Percentiles rank a stretch among this genome's conserved stretches.
These are phyloP conservation scores for Chlorella sp. DNA, from an alignment of 139 green algal species.

Conservation along the genomic window DNA sequence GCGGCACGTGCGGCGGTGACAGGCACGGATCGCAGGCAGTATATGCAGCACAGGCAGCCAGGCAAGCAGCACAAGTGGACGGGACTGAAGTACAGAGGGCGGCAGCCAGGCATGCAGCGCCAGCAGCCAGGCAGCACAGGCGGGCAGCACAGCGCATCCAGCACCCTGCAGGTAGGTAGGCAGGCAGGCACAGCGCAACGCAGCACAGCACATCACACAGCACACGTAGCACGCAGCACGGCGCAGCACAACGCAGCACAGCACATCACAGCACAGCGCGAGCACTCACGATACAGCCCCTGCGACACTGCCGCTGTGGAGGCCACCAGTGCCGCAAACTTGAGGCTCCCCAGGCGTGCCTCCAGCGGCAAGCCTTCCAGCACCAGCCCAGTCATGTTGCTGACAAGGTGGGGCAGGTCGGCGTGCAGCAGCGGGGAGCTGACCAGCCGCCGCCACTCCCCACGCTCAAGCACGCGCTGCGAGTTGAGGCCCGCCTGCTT, in stretches of 20 bases:
- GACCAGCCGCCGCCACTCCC: constrained; percentile 41
- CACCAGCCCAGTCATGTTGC: constrained; percentile 11
- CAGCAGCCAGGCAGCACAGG: neutral
- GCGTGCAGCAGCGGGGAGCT: constrained; percentile 13
- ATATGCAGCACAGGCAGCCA: neutral
- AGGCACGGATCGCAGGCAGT: too few relatives aligned
- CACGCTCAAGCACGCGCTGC: constrained; percentile 18
- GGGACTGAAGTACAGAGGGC: neutral
- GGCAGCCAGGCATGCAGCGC: neutral
- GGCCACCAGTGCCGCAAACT: neutral
- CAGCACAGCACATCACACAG: neutral
- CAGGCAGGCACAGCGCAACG: neutral
- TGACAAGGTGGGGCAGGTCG: constrained; percentile 21
- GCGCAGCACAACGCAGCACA: neutral
- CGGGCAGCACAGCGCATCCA: neutral
- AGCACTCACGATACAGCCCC: constrained; percentile 21
- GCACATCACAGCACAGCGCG: neutral
- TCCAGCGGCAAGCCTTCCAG: constrained; percentile 25
- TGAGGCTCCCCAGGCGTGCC: constrained; percentile 3
- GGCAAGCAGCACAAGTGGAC: too few relatives aligned
- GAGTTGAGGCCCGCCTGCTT: constrained; percentile 33
- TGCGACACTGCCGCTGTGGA: constrained; percentile 1
- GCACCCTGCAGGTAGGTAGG: neutral
- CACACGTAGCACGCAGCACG: too few relatives aligned
- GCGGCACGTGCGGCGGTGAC: too few relatives aligned